Base-by-base conservation (phyloP, 306 rosid genomes). In the Parietaria judaica region DNA sequence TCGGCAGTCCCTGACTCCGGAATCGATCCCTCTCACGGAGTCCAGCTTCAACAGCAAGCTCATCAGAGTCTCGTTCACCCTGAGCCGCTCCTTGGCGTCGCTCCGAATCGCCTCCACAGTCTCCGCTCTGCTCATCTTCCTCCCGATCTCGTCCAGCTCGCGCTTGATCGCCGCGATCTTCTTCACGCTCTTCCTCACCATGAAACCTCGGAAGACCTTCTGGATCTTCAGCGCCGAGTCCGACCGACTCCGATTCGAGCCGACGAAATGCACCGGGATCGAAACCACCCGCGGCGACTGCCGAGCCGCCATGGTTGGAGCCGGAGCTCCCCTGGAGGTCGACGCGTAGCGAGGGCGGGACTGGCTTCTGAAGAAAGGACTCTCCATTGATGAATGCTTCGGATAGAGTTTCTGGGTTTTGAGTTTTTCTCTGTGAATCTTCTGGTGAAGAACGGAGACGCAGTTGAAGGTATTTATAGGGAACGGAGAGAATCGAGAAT, bases 11-110 rank as follows among this genome's bases (percentile, higher is more conserved):
- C 95, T 83, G 36, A 90, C 78, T 0, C 84, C 87, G 10, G 66
- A 45, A 36, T 73, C 75, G 39, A 83, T 70, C 4, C 83, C 82
- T 44, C 64, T 80, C 52, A 87, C 84, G 4, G 84, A 81, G 49
- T 87, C 96, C 73, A 90, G 73, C 67, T 56, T 69, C 1, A 85
- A 70, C 2, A 90, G 79, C 76, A 87, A 70, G 67, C 66, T 85
- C 96, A 85, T 87, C 61, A 87, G 66, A 12, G 70, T 76, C 76
- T 87, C 95, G 5, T 50, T 68, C 0, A 83, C 63, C 75, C 50
- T 85, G 58, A 85, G 12, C 61, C 80, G 80, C 79, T 85, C 97
- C 52, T 64, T 85, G 0, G 51, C 54, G 12, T 85, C 81, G 23
- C n/a, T 79, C 65, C 31, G 71, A 49, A 85, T 34, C 61, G 57